Percentiles rank a stretch among this genome's conserved stretches.
phyloP scores from a whole-genome alignment of 192 early-diverging fungal genomes.

The Mortierella antarctica region DNA sequence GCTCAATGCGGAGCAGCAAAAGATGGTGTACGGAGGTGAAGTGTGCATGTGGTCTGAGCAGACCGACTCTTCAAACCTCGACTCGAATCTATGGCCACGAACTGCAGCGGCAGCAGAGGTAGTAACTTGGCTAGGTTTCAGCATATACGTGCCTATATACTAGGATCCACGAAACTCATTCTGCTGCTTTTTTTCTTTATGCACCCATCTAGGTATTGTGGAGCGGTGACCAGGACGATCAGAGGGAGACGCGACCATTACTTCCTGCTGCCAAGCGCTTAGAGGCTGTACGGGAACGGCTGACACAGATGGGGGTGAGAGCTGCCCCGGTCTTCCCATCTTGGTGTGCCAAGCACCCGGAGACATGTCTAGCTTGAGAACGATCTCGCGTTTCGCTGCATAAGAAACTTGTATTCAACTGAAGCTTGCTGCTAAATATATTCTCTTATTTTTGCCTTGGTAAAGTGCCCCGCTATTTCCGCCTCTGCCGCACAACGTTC shows the following conservation, averaged over 20 bases:
- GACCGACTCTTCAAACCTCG: slow-evolving; percentile 68
- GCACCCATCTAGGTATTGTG: slow-evolving; percentile 58
- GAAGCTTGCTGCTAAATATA: neutral
- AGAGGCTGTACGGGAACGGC: slow-evolving; percentile 74
- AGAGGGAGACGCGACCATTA: slow-evolving; percentile 63
- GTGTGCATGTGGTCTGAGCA: slow-evolving; percentile 81
- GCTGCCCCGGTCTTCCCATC: slow-evolving; percentile 80
- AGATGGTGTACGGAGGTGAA: slow-evolving; percentile 63
- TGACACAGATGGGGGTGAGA: slow-evolving; percentile 71
- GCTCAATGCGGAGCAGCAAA: slow-evolving; percentile 28
- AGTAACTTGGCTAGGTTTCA: neutral
- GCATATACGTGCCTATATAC: neutral
- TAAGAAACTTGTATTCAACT: neutral
- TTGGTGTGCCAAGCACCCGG: slow-evolving; percentile 65
- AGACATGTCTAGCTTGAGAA: slow-evolving; percentile 21
- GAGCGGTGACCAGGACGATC: slow-evolving; percentile 64
- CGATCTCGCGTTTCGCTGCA: too few relatives aligned
- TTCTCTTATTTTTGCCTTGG: neutral
- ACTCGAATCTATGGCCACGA: slow-evolving; percentile 79
- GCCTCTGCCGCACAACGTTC: slow-evolving; percentile 17
- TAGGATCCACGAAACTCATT: neutral
- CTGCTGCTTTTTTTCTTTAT: neutral
- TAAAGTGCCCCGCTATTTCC: neutral
- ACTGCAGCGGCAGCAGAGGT: slow-evolving; percentile 76
- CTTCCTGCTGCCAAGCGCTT: slow-evolving; percentile 73